These are phyloP conservation scores for Spiraea crenata DNA, from an alignment of 331 rosid genomes.

Conservation along the genomic window DNA sequence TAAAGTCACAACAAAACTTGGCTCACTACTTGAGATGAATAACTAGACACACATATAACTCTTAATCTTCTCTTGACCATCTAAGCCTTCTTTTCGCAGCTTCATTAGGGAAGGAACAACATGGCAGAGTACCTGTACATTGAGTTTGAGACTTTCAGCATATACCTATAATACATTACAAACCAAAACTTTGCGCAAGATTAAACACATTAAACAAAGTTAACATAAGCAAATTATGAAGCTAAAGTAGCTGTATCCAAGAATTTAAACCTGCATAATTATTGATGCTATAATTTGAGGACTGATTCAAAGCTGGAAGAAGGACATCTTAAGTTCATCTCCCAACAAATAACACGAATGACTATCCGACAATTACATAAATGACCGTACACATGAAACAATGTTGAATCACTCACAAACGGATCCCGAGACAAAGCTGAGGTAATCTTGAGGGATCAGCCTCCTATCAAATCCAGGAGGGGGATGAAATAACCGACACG, in stretches of 20 bases:
- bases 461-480: slow-evolving; percentile 96
- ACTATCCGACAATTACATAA: neutral
- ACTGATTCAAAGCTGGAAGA: slow-evolving; percentile 97
- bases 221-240: neutral
- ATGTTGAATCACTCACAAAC: slow-evolving; percentile 50
- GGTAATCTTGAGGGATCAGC: slow-evolving; percentile 87
- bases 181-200: neutral
- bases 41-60: slow-evolving; percentile 94
- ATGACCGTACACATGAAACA: neutral
- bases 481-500: slow-evolving; percentile 95
- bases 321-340: slow-evolving; percentile 95
- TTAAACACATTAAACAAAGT: neutral
- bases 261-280: slow-evolving; percentile 80
- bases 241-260: slow-evolving; percentile 8
- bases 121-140: slow-evolving; percentile 78
- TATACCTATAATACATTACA: neutral
- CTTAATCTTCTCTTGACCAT: slow-evolving; percentile 95
- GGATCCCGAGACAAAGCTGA: slow-evolving; percentile 89
- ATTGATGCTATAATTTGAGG: slow-evolving; percentile 96
- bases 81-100: slow-evolving; percentile 98
- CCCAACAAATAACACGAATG: slow-evolving; percentile 49
- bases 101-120: slow-evolving; percentile 85
- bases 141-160: slow-evolving; percentile 8
- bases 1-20: slow-evolving; percentile 26
- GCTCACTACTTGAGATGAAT: slow-evolving; percentile 59